A percentile compares a stretch with the other conserved stretches of the same genome.
These are phyloP conservation scores for Antitrichia curtipendula DNA, from an alignment of 225 moss, liverwort and hornwort genomes.

Conservation along the genomic window DNA sequence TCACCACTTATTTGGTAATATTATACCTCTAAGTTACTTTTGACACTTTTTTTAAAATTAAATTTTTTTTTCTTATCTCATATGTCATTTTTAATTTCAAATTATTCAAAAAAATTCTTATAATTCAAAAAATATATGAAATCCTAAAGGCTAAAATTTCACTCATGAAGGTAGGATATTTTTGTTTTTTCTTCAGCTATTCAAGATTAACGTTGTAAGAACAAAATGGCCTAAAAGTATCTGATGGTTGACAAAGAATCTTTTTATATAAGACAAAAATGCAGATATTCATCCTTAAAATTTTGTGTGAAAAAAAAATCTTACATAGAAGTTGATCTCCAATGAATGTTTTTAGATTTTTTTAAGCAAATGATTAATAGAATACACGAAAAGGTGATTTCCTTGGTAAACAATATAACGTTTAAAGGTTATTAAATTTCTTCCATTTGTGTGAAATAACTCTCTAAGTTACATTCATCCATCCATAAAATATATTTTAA, in stretches of 20 bases:
- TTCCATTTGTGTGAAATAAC: too few species aligned
- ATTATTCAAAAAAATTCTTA: accelerated
- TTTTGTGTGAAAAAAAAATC: accelerated
- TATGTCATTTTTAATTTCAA: not conserved
- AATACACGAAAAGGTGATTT: accelerated
- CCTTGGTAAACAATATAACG: accelerated
- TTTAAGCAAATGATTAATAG: accelerated
- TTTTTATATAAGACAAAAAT: too few species aligned
- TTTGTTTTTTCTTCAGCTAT: accelerated
- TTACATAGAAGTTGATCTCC: not conserved
- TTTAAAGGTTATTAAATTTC: not conserved
- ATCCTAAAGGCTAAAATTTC: not conserved
- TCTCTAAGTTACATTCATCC: not conserved
- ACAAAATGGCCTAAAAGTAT: accelerated
- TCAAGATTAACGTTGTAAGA: accelerated
- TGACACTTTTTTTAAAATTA: not conserved
- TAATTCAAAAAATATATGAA: not conserved
- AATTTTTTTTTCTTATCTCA: accelerated
- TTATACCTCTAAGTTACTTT: accelerated
- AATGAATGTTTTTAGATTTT: not conserved
- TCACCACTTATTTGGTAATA: too few species aligned
- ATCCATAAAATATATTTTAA: not conserved
- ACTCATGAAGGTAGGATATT: not conserved
- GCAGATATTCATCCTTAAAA: accelerated
- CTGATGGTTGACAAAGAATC: accelerated